Conservation (phyloP, 1,284 basidiomycete genomes). For the Acaromyces ingoldii region DNA sequence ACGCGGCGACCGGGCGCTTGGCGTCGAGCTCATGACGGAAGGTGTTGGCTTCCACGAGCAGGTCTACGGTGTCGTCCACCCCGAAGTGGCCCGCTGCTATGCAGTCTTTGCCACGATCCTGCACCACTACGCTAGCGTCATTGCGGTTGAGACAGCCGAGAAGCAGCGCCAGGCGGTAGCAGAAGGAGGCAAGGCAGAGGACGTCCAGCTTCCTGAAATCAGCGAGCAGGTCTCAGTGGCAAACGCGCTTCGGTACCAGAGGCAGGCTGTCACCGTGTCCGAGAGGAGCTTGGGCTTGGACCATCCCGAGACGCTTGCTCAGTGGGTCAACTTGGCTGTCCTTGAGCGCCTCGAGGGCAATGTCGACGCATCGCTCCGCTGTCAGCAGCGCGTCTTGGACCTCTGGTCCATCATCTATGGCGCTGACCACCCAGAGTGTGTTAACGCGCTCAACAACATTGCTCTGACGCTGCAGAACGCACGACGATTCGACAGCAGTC, state of each 20-base stretch:
- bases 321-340: conserved; percentile 60
- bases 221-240: conserved; percentile 52
- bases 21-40: conserved; percentile 58
- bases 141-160: conserved; percentile 24
- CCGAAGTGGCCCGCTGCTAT: conserved; percentile 58
- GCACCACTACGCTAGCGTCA: conserved; percentile 44
- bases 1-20: conserved; percentile 55
- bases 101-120: conserved; percentile 56
- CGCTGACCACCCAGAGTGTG: conserved; percentile 55
- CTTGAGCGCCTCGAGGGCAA: conserved; percentile 55
- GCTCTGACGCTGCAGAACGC: conserved; percentile 41
- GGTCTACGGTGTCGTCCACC: conserved; percentile 59
- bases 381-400: conserved; percentile 57
- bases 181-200: conserved; percentile 26
- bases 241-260: conserved; percentile 56
- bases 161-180: conserved; percentile 28
- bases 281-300: conserved; percentile 59
- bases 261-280: conserved; percentile 58
- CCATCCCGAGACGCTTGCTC: conserved; percentile 57
- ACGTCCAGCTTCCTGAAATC: conserved; percentile 24
- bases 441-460: conserved; percentile 54
- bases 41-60: conserved; percentile 59
- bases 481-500: conserved; percentile 27
- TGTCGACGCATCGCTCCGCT: conserved; percentile 53
- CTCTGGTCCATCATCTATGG: conserved; percentile 59